Evolutionary conservation across 169 alveolate species (phyloP).

Genomic region (Plasmodium reichenowi): DNA sequence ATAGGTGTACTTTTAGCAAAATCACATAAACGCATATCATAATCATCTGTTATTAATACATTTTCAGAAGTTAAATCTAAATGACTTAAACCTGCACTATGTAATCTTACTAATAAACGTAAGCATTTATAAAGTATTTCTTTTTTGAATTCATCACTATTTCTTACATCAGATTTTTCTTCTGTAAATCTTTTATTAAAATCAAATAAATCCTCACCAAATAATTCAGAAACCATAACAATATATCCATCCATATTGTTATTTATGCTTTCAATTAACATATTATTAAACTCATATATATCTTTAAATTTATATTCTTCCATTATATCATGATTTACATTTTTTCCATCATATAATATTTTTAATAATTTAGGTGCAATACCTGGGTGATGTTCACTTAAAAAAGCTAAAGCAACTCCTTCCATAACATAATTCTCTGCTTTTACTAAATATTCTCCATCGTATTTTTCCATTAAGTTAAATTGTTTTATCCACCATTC

Average conservation of each 20-base stretch:
- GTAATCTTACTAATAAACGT: too few relatives aligned
- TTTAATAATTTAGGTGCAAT: conserved; percentile 82
- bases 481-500: conserved; percentile 84
- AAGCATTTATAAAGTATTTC: too few relatives aligned
- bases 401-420: conserved; percentile 85
- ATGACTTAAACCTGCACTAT: too few relatives aligned
- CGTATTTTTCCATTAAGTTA: conserved; percentile 78
- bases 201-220: conserved; percentile 81
- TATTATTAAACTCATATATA: conserved; percentile 45
- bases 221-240: conserved; percentile 80
- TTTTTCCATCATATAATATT: conserved; percentile 73
- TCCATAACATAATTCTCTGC: conserved; percentile 88
- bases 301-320: conserved; percentile 11
- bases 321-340: too few relatives aligned
- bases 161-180: conserved; percentile 29
- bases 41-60: too few relatives aligned
- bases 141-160: too few relatives aligned
- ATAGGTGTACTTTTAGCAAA: too few relatives aligned
- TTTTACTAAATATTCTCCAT: conserved; percentile 85
- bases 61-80: too few relatives aligned
- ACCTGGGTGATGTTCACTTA: conserved; percentile 63
- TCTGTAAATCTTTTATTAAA: conserved; percentile 65
- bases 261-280: conserved; percentile 24
- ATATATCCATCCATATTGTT: conserved; percentile 77
- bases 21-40: too few relatives aligned